Conservation (phyloP, 139 green algal species). For the Closterium sp. region DNA sequence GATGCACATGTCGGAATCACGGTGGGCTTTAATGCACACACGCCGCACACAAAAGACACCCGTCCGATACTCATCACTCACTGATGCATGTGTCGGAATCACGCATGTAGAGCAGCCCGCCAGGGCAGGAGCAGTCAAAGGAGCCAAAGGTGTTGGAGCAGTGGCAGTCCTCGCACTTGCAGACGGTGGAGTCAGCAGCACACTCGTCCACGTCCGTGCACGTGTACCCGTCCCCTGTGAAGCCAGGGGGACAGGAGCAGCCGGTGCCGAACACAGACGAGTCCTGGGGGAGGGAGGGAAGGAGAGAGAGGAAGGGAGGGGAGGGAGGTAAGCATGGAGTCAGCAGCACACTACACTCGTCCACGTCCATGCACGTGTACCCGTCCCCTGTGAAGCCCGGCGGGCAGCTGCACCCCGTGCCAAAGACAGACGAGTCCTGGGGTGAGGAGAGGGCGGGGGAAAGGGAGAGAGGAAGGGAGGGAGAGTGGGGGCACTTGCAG, state of each 20-base stretch:
- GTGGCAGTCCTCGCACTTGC: constrained; percentile 22
- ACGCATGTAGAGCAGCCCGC: not conserved
- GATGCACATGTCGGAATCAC: no score
- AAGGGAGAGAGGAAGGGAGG: not conserved
- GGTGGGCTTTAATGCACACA: no score
- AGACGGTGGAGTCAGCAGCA: not conserved
- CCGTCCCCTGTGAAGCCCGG: constrained; percentile 26
- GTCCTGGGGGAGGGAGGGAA: not conserved
- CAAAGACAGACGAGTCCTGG: no score
- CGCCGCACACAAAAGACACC: no score
- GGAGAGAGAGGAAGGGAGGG: not conserved
- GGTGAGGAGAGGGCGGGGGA: no score
- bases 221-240: constrained; percentile 16
- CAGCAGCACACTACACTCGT: constrained; percentile 51
- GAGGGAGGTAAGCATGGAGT: not conserved
- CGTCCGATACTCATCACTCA: no score
- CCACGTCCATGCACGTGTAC: no score
- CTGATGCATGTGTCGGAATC: not conserved
- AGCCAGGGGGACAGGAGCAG: constrained; percentile 46
- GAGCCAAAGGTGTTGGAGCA: constrained; percentile 46
- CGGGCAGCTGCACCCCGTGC: constrained; percentile 35
- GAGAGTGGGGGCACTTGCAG: constrained; percentile 1
- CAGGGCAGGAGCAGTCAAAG: not conserved
- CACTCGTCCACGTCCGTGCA: constrained; percentile 56
- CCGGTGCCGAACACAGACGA: not conserved